phyloP scores from a whole-genome alignment of 805 yeast species.

The Maudiozyma turicensis region DNA sequence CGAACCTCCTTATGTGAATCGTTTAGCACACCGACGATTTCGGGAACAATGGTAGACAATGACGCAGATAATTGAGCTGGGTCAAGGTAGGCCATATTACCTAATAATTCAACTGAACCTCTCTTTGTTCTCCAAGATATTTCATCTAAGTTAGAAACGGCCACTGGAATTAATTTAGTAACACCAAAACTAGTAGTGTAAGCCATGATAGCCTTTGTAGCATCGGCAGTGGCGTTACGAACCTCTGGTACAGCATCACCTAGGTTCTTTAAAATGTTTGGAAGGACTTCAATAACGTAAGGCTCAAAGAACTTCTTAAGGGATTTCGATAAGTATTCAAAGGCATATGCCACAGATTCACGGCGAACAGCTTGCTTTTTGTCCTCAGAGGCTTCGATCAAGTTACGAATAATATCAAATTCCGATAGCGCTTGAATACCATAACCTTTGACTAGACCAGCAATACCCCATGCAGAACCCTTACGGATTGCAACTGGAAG shows the following conservation, averaged over 20 bases:
- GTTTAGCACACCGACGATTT: constrained; percentile 86
- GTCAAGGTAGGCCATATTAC: constrained; percentile 96
- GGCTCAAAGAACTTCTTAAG: constrained; percentile 84
- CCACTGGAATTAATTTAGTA: constrained; percentile 81
- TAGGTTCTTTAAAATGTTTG: constrained; percentile 64
- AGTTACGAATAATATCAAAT: constrained; percentile 62
- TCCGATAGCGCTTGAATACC: constrained; percentile 74
- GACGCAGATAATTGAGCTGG: constrained; percentile 90
- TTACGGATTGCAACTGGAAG: constrained; percentile 45
- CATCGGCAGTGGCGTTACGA: constrained; percentile 77
- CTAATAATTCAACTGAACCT: constrained; percentile 91
- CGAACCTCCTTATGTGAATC: constrained; percentile 97
- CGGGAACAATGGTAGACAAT: constrained; percentile 84
- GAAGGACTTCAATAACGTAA: constrained; percentile 80
- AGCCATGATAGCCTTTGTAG: constrained; percentile 83
- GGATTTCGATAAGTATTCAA: constrained; percentile 72
- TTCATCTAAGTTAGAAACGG: constrained; percentile 76
- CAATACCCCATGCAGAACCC: constrained; percentile 94
- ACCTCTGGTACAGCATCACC: constrained; percentile 86
- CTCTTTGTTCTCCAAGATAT: constrained; percentile 93
- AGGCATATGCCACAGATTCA: constrained; percentile 80
- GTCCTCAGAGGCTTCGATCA: constrained; percentile 81
- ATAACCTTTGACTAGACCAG: constrained; percentile 85
- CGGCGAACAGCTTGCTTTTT: constrained; percentile 63
- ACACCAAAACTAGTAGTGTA: constrained; percentile 89